Percentiles rank a stretch among this genome's conserved stretches.
Evolutionary conservation across 2,329 filamentous ascomycete genomes (phyloP).

Genomic region (Trichophyton verrucosum): DNA sequence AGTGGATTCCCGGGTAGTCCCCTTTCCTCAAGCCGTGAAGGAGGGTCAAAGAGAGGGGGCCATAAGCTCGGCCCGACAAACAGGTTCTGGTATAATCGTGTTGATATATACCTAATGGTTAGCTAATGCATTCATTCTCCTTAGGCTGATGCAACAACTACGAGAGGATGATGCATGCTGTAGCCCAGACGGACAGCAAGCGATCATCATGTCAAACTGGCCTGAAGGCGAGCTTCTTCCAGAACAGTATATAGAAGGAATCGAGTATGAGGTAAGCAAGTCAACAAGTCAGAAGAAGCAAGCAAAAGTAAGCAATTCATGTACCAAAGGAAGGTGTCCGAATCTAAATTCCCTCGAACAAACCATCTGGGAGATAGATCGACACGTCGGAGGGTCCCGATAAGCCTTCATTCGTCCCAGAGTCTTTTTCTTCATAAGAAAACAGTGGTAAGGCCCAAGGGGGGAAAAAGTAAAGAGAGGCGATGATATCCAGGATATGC

Average conservation of each 20-base stretch:
- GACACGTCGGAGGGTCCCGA: neutral
- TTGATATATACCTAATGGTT: neutral
- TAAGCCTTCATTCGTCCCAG: neutral
- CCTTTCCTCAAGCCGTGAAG: neutral
- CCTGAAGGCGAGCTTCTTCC: neutral
- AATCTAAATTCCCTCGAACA: neutral
- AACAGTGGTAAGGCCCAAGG: neutral
- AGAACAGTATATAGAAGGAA: neutral
- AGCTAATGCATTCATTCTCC: neutral
- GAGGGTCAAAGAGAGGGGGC: neutral
- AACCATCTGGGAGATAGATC: neutral
- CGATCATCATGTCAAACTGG: neutral
- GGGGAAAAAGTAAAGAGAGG: neutral
- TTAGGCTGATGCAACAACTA: neutral
- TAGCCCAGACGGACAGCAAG: neutral
- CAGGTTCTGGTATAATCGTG: neutral
- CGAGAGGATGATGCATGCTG: neutral
- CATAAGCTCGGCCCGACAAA: neutral
- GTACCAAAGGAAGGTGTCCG: neutral
- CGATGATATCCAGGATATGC: neutral
- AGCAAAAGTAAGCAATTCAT: neutral
- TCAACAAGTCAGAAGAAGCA: neutral
- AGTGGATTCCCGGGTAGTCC: neutral
- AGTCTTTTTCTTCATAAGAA: neutral
- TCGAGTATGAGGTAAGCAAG: neutral